A percentile compares a stretch with the other conserved stretches of the same genome.
These are phyloP conservation scores for Baudoinia panamericana DNA, from an alignment of 495 filamentous ascomycete species.

Conservation along the genomic window DNA sequence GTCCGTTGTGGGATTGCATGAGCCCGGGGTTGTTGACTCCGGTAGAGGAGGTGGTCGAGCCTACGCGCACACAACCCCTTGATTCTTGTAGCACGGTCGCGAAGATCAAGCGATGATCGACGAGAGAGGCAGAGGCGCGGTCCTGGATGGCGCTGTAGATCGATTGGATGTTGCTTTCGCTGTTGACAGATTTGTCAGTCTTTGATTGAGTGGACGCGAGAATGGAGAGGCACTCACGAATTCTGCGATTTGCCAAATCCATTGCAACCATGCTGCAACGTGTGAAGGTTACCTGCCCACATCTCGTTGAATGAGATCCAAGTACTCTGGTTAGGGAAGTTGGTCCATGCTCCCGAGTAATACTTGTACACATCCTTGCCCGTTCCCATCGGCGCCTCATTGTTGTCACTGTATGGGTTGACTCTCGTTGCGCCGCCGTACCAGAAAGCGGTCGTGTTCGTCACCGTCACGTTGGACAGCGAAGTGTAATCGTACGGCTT, in stretches of 20 bases:
- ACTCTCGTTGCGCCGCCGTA: slow-evolving; percentile 19
- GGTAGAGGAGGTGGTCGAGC: slow-evolving; percentile 32
- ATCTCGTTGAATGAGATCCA: slow-evolving; percentile 15
- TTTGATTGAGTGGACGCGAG: not conserved
- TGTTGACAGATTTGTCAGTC: slow-evolving; percentile 33
- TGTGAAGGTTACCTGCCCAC: slow-evolving; percentile 29
- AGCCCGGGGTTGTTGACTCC: slow-evolving; percentile 40
- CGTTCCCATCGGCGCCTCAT: slow-evolving; percentile 20
- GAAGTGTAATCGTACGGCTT: slow-evolving; percentile 2
- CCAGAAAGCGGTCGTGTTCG: slow-evolving; percentile 8
- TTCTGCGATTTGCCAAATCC: not conserved
- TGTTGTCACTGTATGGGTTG: slow-evolving; percentile 6
- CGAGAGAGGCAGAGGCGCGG: slow-evolving; percentile 8
- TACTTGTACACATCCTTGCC: slow-evolving; percentile 15
- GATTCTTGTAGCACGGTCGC: slow-evolving; percentile 21
- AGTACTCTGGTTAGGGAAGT: slow-evolving; percentile 1
- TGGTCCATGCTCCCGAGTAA: slow-evolving; percentile 9
- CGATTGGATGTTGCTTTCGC: slow-evolving; percentile 67
- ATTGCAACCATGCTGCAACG: slow-evolving; percentile 28
- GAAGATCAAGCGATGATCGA: slow-evolving; percentile 22
- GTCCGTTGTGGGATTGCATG: slow-evolving; percentile 34
- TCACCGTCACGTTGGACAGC: slow-evolving; percentile 7
- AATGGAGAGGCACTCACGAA: slow-evolving; percentile 2
- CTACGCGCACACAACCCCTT: slow-evolving; percentile 27
- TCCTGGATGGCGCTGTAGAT: slow-evolving; percentile 17